Conservation (phyloP, 768 basidiomycete species). For the Agrocybe chaxingu region DNA sequence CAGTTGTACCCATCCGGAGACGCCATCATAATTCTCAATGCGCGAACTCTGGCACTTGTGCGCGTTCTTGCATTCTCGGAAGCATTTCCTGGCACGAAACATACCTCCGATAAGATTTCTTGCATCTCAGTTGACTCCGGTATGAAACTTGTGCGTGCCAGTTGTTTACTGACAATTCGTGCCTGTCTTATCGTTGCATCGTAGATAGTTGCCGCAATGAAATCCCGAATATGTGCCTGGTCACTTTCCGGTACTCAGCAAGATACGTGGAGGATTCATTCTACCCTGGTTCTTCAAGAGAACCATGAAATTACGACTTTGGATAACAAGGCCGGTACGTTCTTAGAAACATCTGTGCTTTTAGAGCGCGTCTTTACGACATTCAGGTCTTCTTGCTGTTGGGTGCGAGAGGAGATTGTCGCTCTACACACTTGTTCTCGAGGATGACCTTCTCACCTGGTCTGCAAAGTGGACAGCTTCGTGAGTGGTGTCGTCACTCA, state of each 20-base stretch:
- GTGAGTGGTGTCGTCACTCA: constrained; percentile 36
- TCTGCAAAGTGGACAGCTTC: constrained; percentile 68
- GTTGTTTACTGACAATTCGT: constrained; percentile 1
- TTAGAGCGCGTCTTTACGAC: constrained; percentile 16
- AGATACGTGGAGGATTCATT: constrained; percentile 77
- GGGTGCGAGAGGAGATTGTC: constrained; percentile 60
- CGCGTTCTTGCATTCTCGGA: constrained; percentile 79
- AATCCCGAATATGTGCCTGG: constrained; percentile 73
- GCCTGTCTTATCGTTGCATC: constrained; percentile 9
- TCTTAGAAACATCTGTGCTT: background rate
- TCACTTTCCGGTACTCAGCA: constrained; percentile 63
- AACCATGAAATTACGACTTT: constrained; percentile 54
- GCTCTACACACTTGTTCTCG: constrained; percentile 73
- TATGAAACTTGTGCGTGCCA: constrained; percentile 71
- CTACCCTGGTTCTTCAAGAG: constrained; percentile 66
- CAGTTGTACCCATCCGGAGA: constrained; percentile 76
- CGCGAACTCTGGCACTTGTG: constrained; percentile 58
- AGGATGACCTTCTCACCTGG: constrained; percentile 84
- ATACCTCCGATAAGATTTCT: constrained; percentile 44
- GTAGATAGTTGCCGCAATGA: constrained; percentile 74
- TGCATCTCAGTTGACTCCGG: constrained; percentile 71
- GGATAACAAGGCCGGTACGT: constrained; percentile 72
- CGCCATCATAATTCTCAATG: constrained; percentile 67
- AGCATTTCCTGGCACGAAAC: constrained; percentile 63
- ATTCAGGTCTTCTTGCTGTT: constrained; percentile 71